A percentile compares a stretch with the other conserved stretches of the same genome.
phyloP scores from a whole-genome alignment of 1,139 yeast species.

The Pneumocystis murina region DNA sequence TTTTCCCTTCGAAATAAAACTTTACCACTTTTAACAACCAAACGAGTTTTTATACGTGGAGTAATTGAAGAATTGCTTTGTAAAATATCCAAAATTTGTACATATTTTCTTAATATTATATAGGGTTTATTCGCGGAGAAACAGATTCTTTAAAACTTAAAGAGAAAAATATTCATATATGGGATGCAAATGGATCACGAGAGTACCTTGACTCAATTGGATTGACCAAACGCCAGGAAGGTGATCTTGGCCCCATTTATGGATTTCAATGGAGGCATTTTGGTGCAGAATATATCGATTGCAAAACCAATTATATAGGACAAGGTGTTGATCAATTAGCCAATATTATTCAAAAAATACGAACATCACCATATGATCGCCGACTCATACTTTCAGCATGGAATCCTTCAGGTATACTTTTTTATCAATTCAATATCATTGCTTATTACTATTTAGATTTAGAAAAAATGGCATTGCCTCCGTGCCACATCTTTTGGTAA shows the following conservation, averaged over 20 bases:
- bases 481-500: conserved; percentile 73
- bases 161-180: conserved; percentile 77
- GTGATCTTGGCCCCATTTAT: conserved; percentile 94
- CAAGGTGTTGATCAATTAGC: conserved; percentile 83
- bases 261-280: conserved; percentile 99
- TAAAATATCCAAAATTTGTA: conserved; percentile 2
- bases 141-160: conserved; percentile 72
- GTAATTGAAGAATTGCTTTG: conserved; percentile 31
- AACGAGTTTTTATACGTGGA: conserved; percentile 78
- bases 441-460: neutral
- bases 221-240: conserved; percentile 63
- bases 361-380: conserved; percentile 82
- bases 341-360: conserved; percentile 63
- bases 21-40: conserved; percentile 84
- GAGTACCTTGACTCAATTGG: conserved; percentile 79
- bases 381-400: conserved; percentile 91
- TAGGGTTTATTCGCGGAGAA: conserved; percentile 85
- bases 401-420: conserved; percentile 87
- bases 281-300: conserved; percentile 78
- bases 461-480: conserved; percentile 83
- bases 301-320: conserved; percentile 74
- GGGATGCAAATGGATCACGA: conserved; percentile 99
- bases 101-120: conserved; percentile 41
- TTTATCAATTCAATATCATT: neutral
- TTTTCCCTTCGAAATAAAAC: conserved; percentile 56